A percentile compares a stretch with the other conserved stretches of the same genome.
Conservation (phyloP, 257 asterid genomes). For the Hygrophila difformis region DNA sequence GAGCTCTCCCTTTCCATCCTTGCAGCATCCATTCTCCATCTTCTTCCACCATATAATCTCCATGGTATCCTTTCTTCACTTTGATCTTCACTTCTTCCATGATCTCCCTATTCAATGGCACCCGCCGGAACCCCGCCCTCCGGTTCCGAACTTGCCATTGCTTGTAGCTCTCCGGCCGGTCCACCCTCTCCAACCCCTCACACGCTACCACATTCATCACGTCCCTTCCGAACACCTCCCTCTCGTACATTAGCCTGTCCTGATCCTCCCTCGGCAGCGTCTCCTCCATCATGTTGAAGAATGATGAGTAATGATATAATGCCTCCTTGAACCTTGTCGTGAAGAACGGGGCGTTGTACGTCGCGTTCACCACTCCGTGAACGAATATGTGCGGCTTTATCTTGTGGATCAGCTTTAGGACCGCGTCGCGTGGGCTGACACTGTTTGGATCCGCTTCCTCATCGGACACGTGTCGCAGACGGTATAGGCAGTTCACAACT, state of each 20-base stretch:
- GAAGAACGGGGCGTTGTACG: slow-evolving; percentile 31
- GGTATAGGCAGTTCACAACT: slow-evolving; percentile 49
- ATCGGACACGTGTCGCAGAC: slow-evolving; percentile 43
- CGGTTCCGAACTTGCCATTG: slow-evolving; percentile 37
- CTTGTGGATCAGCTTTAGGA: slow-evolving; percentile 27
- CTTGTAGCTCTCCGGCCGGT: slow-evolving; percentile 46
- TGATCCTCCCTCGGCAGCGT: slow-evolving; percentile 36
- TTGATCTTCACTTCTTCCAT: slow-evolving; percentile 34
- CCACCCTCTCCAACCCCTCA: slow-evolving; percentile 42
- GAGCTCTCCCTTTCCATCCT: slow-evolving; percentile 54
- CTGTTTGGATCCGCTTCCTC: slow-evolving; percentile 18
- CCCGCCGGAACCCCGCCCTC: slow-evolving; percentile 39
- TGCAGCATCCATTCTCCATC: slow-evolving; percentile 52
- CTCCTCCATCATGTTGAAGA: slow-evolving; percentile 46
- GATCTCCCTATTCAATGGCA: slow-evolving; percentile 24
- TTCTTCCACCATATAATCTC: slow-evolving; percentile 34
- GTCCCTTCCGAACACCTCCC: slow-evolving; percentile 40
- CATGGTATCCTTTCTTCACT: slow-evolving; percentile 28
- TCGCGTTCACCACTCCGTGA: slow-evolving; percentile 40
- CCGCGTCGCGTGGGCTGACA: slow-evolving; percentile 35
- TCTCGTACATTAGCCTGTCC: slow-evolving; percentile 29
- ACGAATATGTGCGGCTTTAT: slow-evolving; percentile 34
- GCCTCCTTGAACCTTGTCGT: slow-evolving; percentile 40
- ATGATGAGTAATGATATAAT: slow-evolving; percentile 36
- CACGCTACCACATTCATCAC: slow-evolving; percentile 54